Evolutionary conservation across 768 basidiomycete genomes (phyloP), one percentile per base, ranked within the genome.

Genomic region (Russula lepida): DNA sequence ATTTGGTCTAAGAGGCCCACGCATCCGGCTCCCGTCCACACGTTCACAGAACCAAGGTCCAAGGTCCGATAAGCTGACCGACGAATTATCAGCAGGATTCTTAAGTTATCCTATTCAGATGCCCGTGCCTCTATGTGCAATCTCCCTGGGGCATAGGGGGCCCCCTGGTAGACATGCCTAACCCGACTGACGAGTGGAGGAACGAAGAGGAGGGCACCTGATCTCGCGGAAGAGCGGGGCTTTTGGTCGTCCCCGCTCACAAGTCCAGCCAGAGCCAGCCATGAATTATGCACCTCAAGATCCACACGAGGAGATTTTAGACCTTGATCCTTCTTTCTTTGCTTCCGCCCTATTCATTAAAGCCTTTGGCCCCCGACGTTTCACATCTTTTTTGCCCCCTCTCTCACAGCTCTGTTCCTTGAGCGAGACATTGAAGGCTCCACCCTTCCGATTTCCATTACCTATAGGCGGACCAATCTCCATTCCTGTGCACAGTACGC

Each of bases 271-370:
- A 55, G 3, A 21, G 12, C 57, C 35, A 21, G 12, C 57, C 35
- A 21, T 32, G 30, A 48, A 51, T 32, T 53, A 51, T 54, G 21
- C 35, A 43, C 44, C 51, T 58, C 55, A 6, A 64, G 62, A 64
- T 62, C 43, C n/a, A 55, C 15, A 55, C 28, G 11, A 21, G 17
- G 54, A 47, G 55, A 64, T 64, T 35, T 43, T 47, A 30, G 33
- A 35, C 41, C 63, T 55, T 62, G 41, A 50, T 54, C 25, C n/a
- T 50, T 37, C 47, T 41, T 43, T 37, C 51, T 64, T 57, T 62
- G 63, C 55, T 58, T 51, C 55, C 63, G 53, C 51, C 43, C 44
- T 33, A 46, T 25, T 54, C 50, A 53, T 63, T 64, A 64, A 64
- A 51, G 39, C 55, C 51, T 32, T 53, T 8, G 12, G 7, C 37